Percentiles rank a stretch among this genome's conserved stretches.
These are phyloP conservation scores for Aspergillus hortae DNA, from an alignment of 2,329 filamentous ascomycete genomes.

Conservation along the genomic window DNA sequence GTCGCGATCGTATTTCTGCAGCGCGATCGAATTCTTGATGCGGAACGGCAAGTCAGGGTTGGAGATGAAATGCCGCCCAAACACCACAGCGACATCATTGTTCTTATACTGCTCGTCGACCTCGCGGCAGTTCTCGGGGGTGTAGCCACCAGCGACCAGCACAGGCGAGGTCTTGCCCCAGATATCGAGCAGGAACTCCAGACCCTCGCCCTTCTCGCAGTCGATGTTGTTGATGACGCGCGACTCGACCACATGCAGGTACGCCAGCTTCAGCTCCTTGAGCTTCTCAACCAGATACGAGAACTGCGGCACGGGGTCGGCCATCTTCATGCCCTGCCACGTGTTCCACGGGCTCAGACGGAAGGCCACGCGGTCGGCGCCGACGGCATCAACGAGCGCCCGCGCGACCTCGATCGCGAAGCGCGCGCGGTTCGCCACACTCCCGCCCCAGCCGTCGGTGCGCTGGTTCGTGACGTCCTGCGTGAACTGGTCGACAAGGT, in stretches of 20 bases:
- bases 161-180: slow-evolving; percentile 6
- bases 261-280: slow-evolving; percentile 4
- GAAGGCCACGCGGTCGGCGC: slow-evolving; percentile 38
- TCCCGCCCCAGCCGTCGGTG: slow-evolving; percentile 47
- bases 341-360: slow-evolving; percentile 38
- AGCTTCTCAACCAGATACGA: slow-evolving; percentile 14
- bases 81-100: slow-evolving; percentile 25
- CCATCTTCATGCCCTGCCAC: slow-evolving; percentile 50
- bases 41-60: slow-evolving; percentile 42
- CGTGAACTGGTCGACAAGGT: slow-evolving; percentile 47
- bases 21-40: slow-evolving; percentile 27
- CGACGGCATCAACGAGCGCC: slow-evolving; percentile 38
- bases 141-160: slow-evolving; percentile 11
- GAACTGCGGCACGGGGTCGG: slow-evolving; percentile 60
- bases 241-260: slow-evolving; percentile 13
- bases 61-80: slow-evolving; percentile 39
- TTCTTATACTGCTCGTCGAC: slow-evolving; percentile 10
- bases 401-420: slow-evolving; percentile 52
- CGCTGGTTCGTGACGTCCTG: slow-evolving; percentile 44
- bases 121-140: slow-evolving; percentile 1
- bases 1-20: slow-evolving; percentile 34
- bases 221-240: slow-evolving; percentile 5
- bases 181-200: slow-evolving; percentile 6
- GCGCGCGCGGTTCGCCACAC: slow-evolving; percentile 45
- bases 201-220: slow-evolving; percentile 7